A percentile compares a stretch with the other conserved stretches of the same genome.
Conservation (phyloP, 129 eudicot species). For the Chrysanthemum seticuspe region DNA sequence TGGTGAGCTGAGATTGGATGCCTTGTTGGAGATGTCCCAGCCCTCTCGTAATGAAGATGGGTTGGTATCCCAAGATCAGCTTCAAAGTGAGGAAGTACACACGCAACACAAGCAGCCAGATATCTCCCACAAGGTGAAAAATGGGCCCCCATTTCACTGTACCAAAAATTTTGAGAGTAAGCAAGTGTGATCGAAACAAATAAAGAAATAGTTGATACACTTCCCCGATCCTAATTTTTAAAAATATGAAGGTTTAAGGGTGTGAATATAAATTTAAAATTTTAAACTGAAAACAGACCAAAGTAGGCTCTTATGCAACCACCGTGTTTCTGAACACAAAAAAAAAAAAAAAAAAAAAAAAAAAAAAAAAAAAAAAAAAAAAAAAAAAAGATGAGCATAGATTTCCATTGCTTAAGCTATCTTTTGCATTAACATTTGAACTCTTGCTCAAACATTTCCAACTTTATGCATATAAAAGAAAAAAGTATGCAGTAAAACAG, state of each 20-base stretch:
- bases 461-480: background rate
- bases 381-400: background rate
- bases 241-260: too few relatives aligned
- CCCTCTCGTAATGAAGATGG: conserved; percentile 62
- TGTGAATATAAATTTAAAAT: too few relatives aligned
- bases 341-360: too few relatives aligned
- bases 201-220: background rate
- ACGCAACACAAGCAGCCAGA: conserved; percentile 87
- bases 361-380: too few relatives aligned
- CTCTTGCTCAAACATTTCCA: background rate
- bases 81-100: conserved; percentile 73
- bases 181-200: background rate
- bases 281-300: too few relatives aligned
- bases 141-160: conserved; percentile 98
- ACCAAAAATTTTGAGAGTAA: background rate
- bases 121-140: conserved; percentile 92
- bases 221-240: too few relatives aligned
- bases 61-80: conserved; percentile 67
- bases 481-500: conserved; percentile 4
- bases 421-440: conserved; percentile 3
- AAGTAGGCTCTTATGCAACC: conserved; percentile 3
- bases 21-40: conserved; percentile 74
- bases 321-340: background rate
- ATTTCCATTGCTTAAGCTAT: background rate
- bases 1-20: conserved; percentile 83